Percentiles rank a stretch among this genome's conserved stretches.
These are phyloP conservation scores for Wickerhamomyces sydowiorum DNA, from an alignment of 805 yeast genomes.

Conservation along the genomic window DNA sequence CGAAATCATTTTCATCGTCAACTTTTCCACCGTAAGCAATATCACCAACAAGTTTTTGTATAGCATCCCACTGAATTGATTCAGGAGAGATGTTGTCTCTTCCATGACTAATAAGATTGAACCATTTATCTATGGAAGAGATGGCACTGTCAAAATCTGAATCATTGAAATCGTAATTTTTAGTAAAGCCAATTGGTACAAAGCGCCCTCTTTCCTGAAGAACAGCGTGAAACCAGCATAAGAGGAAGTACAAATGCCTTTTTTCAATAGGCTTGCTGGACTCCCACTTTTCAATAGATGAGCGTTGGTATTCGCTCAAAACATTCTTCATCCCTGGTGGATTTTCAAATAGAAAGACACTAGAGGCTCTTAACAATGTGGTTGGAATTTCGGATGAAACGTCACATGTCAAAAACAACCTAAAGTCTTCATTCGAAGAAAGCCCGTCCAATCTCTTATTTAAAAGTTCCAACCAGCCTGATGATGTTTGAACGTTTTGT, in stretches of 20 bases:
- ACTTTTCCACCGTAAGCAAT: conserved; percentile 65
- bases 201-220: conserved; percentile 53
- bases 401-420: conserved; percentile 62
- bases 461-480: conserved; percentile 52
- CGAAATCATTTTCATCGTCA: conserved; percentile 35
- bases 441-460: conserved; percentile 38
- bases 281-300: conserved; percentile 12
- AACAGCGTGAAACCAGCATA: conserved; percentile 69
- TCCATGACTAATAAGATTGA: conserved; percentile 24
- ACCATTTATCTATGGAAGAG: conserved; percentile 35
- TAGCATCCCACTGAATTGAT: conserved; percentile 47
- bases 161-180: conserved; percentile 64
- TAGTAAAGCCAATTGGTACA: conserved; percentile 57
- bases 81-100: conserved; percentile 37
- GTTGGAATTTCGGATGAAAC: conserved; percentile 44
- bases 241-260: conserved; percentile 41
- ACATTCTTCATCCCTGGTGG: conserved; percentile 52
- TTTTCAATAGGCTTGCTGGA: conserved; percentile 34
- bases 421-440: conserved; percentile 31
- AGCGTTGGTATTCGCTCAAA: conserved; percentile 24
- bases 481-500: conserved; percentile 76
- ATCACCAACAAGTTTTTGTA: conserved; percentile 43
- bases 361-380: conserved; percentile 47
- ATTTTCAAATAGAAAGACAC: conserved; percentile 55
- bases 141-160: conserved; percentile 56